Evolutionary conservation across 208 protist genomes (phyloP).

Genomic region (Leishmania guyanensis): DNA sequence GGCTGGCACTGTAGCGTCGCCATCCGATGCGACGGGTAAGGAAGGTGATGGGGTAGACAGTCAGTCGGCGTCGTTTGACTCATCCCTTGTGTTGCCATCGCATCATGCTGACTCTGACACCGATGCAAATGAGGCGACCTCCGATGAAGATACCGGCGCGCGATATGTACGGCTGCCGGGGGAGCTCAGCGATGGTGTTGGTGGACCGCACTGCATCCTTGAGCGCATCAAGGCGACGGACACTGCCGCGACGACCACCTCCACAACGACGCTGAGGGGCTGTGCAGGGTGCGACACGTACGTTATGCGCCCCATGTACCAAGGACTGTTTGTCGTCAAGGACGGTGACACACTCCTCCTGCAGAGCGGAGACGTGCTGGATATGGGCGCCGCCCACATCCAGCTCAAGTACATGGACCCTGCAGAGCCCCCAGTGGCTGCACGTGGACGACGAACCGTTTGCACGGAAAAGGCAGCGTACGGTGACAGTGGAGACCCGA

Average conservation of each 20-base stretch:
- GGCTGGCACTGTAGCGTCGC: too few relatives aligned
- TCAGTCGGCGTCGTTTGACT: conserved; percentile 18
- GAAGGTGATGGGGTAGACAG: neutral
- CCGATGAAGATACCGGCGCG: neutral
- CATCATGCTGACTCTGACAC: neutral
- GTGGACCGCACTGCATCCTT: conserved; percentile 30
- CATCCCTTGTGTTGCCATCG: conserved; percentile 16
- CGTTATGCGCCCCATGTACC: conserved; percentile 14
- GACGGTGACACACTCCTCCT: conserved; percentile 23
- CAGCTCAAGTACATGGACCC: conserved; percentile 78
- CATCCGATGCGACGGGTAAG: neutral
- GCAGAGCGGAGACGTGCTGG: conserved; percentile 63
- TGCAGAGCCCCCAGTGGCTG: conserved; percentile 31
- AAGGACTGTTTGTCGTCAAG: conserved; percentile 3
- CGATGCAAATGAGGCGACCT: neutral
- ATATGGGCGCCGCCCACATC: conserved; percentile 48
- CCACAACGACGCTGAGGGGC: conserved; percentile 16
- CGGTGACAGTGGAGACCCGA: neutral
- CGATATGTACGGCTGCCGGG: conserved; percentile 17
- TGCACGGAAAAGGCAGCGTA: neutral
- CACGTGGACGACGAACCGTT: conserved; percentile 20
- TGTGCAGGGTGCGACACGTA: conserved; percentile 13
- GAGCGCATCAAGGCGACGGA: conserved; percentile 2
- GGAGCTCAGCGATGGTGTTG: conserved; percentile 29
- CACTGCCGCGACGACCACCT: neutral